Evolutionary conservation across 2,329 filamentous ascomycete species (phyloP).

Genomic region (Aaosphaeria arxii): DNA sequence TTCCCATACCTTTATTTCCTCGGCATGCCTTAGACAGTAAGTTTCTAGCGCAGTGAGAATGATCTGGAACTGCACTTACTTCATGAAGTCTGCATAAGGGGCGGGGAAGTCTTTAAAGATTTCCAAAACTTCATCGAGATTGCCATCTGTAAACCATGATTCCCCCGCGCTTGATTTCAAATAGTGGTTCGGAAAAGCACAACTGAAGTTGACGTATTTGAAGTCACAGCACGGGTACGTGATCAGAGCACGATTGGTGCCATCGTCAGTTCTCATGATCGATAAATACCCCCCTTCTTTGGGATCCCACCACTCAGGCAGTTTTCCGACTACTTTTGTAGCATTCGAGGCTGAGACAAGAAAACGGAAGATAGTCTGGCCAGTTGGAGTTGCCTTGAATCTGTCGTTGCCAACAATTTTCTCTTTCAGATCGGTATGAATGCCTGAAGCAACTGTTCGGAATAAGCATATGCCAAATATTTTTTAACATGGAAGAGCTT

Average conservation of each 20-base stretch:
- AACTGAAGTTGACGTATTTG: conserved; percentile 6
- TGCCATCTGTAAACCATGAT: conserved; percentile 37
- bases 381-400: conserved; percentile 3
- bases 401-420: background rate
- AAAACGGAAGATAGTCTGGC: conserved; percentile 6
- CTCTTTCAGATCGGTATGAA: conserved; percentile 6
- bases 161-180: background rate
- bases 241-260: conserved; percentile 1
- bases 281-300: conserved; percentile 1
- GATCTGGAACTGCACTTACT: background rate
- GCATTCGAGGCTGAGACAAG: conserved; percentile 3
- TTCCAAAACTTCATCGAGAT: conserved; percentile 30
- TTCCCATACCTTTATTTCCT: conserved; percentile 7
- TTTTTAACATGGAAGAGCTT: background rate
- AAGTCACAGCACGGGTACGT: conserved; percentile 4
- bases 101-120: conserved; percentile 38
- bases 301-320: conserved; percentile 9
- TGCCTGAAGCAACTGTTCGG: conserved; percentile 6
- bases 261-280: conserved; percentile 3
- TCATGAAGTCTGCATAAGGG: conserved; percentile 1
- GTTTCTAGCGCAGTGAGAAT: conserved; percentile 1
- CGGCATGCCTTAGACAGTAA: conserved; percentile 1
- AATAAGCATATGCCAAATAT: background rate
- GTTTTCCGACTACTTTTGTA: conserved; percentile 1
- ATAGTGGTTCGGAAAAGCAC: conserved; percentile 2